Conservation (phyloP, 805 yeast species). For the Myxozyma nipponensis region DNA sequence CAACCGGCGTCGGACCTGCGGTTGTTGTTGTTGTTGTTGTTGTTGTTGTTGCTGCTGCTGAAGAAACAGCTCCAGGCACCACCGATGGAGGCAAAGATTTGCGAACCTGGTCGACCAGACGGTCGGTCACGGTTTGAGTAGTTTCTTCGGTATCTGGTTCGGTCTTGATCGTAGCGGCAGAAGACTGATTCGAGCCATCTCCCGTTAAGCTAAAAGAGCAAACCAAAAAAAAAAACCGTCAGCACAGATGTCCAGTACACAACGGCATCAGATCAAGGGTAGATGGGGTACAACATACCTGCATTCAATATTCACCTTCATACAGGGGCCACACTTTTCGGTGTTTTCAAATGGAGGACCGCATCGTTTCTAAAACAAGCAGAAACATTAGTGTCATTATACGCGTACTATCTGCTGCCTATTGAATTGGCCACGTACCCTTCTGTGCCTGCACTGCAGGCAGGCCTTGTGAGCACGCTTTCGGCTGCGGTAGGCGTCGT, state of each 20-base stretch:
- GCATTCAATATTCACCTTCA: conserved; percentile 35
- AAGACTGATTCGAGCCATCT: too few species aligned
- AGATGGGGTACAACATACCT: conserved; percentile 11
- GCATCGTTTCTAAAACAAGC: conserved; percentile 33
- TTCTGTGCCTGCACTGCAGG: conserved; percentile 40
- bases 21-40: background rate
- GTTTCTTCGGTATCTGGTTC: too few species aligned
- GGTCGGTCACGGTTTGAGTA: background rate
- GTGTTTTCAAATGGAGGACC: conserved; percentile 32
- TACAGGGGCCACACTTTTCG: conserved; percentile 37
- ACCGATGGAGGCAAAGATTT: background rate
- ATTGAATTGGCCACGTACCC: too few species aligned
- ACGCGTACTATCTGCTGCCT: conserved; percentile 35
- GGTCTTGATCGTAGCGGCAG: too few species aligned
- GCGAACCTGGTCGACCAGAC: background rate
- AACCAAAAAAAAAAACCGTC: too few species aligned
- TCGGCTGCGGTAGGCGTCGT: conserved; percentile 41
- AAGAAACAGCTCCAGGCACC: background rate
- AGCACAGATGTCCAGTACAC: too few species aligned
- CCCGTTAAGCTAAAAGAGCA: too few species aligned
- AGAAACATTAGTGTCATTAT: conserved; percentile 1
- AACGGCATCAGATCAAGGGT: background rate
- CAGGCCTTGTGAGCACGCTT: conserved; percentile 45
- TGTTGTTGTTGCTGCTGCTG: background rate
- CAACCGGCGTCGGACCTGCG: conserved; percentile 2